phyloP scores from a whole-genome alignment of 345 rosid species.

The Gynandropsis gynandra region DNA sequence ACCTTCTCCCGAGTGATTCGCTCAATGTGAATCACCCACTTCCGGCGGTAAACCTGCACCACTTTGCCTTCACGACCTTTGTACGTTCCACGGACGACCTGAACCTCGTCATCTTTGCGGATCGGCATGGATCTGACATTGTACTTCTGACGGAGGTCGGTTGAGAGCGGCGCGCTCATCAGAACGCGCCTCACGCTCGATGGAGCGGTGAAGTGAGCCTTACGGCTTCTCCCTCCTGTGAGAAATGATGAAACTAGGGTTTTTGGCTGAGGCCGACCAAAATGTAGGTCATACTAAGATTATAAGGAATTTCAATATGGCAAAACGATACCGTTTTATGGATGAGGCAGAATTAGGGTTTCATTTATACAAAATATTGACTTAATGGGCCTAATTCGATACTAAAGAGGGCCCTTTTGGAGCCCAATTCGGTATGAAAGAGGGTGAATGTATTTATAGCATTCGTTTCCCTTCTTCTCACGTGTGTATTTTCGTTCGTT shows the following conservation, averaged over 20 bases:
- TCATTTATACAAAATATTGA: no score
- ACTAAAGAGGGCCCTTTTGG: no score
- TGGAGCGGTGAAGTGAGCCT: slow-evolving; percentile 69
- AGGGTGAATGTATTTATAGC: no score
- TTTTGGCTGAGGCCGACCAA: slow-evolving; percentile 5
- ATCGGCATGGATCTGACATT: slow-evolving; percentile 75
- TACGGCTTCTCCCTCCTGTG: slow-evolving; percentile 44
- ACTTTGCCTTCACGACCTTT: slow-evolving; percentile 82
- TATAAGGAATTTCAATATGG: no score
- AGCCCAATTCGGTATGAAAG: no score
- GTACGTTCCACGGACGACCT: slow-evolving; percentile 73
- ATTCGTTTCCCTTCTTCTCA: no score
- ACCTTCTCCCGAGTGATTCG: slow-evolving; percentile 77
- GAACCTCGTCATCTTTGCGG: slow-evolving; percentile 79
- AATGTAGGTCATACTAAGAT: no score
- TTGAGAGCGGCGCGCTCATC: slow-evolving; percentile 65
- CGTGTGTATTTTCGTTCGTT: no score
- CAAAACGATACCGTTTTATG: no score
- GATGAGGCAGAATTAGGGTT: no score
- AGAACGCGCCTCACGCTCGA: slow-evolving; percentile 65
- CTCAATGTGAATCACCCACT: slow-evolving; percentile 85
- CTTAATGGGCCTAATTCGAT: no score
- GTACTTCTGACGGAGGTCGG: slow-evolving; percentile 71
- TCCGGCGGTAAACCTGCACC: slow-evolving; percentile 65
- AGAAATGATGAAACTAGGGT: slow-evolving; percentile 12